Conservation (phyloP, 768 basidiomycete species). For the Collybia sp. region DNA sequence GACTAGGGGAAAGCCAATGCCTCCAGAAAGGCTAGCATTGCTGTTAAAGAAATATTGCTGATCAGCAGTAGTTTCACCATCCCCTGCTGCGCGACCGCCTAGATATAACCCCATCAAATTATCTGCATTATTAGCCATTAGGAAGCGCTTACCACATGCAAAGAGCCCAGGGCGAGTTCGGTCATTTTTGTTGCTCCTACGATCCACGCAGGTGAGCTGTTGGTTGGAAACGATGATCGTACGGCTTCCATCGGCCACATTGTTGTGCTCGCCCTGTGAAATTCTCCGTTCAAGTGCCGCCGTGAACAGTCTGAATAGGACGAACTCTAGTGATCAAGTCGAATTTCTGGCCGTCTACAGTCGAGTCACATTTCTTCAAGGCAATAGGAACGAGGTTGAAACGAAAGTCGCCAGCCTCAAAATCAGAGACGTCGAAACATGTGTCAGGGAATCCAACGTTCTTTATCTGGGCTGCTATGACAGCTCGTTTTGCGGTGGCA, state of each 20-base stretch:
- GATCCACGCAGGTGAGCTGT: constrained; percentile 21
- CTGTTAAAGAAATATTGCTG: constrained; percentile 22
- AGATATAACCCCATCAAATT: not conserved
- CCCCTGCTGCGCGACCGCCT: constrained; percentile 22
- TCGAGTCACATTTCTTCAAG: constrained; percentile 18
- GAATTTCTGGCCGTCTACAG: constrained; percentile 23
- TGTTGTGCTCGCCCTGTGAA: constrained; percentile 21
- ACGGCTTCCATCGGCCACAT: constrained; percentile 16
- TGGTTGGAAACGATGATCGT: constrained; percentile 25
- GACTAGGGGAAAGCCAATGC: constrained; percentile 15
- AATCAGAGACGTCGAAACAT: constrained; percentile 24
- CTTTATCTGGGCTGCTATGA: constrained; percentile 20
- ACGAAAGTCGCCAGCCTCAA: constrained; percentile 22
- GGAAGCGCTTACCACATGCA: constrained; percentile 13
- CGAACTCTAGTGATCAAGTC: constrained; percentile 24
- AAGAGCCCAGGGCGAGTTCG: constrained; percentile 21
- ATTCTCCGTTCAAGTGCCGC: not conserved
- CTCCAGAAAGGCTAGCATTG: constrained; percentile 10
- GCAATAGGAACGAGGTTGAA: constrained; percentile 26
- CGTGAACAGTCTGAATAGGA: not conserved
- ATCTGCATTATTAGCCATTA: not conserved
- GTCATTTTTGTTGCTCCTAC: constrained; percentile 19
- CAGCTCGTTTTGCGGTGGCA: constrained; percentile 21
- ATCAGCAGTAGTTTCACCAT: constrained; percentile 19
- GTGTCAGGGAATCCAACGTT: constrained; percentile 18